These are phyloP conservation scores for Rosa persica DNA, from an alignment of 306 rosid species.

Conservation along the genomic window DNA sequence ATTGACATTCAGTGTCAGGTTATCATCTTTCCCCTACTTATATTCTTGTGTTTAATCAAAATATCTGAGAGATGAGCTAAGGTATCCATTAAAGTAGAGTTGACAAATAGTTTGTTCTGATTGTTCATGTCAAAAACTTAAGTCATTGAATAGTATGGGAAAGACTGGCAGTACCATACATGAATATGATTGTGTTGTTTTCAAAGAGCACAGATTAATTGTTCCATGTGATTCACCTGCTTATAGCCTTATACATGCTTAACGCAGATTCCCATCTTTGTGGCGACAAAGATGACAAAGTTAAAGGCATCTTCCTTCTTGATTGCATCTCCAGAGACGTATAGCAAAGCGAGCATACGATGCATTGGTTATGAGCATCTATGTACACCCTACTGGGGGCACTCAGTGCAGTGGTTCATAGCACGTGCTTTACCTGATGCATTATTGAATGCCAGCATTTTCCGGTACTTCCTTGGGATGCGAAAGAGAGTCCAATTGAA, in stretches of 20 bases:
- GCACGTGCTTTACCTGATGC: constrained; percentile 17
- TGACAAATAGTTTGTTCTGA: neutral
- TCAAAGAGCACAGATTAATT: neutral
- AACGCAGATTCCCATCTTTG: constrained; percentile 28
- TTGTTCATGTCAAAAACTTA: neutral
- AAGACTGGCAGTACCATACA: neutral
- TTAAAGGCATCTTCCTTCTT: constrained; percentile 13
- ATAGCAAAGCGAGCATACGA: constrained; percentile 31
- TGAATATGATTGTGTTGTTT: neutral
- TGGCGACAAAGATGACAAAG: constrained; percentile 35
- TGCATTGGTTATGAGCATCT: constrained; percentile 30
- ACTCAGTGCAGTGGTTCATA: constrained; percentile 25
- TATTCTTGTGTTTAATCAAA: neutral
- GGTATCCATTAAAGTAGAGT: neutral
- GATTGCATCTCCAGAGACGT: constrained; percentile 27
- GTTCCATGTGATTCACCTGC: neutral
- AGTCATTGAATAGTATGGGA: neutral
- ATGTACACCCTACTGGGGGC: constrained; percentile 31
- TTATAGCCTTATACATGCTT: neutral
- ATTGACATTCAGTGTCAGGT: constrained; percentile 31
- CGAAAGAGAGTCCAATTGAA: constrained; percentile 19
- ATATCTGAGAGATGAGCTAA: neutral
- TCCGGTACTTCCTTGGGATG: constrained; percentile 6
- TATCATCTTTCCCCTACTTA: neutral
- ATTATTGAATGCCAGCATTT: neutral